phyloP scores from a whole-genome alignment of 2,329 filamentous ascomycete species.

The Beauveria pseudobassiana region DNA sequence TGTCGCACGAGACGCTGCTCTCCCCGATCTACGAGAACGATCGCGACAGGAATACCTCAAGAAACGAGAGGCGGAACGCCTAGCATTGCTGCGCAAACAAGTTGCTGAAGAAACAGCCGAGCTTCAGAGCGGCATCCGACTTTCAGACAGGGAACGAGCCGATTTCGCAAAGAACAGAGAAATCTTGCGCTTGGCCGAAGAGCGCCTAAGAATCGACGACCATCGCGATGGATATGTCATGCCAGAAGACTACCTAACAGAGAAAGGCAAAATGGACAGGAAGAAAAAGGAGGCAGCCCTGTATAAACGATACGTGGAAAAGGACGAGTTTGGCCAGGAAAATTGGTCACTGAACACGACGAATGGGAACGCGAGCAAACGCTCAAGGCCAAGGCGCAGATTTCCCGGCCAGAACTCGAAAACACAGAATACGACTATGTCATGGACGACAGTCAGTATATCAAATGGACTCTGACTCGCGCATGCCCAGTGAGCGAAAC shows the following conservation, averaged over 20 bases:
- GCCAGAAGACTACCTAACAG: conserved; percentile 91
- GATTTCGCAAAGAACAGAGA: conserved; percentile 88
- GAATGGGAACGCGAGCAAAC: conserved; percentile 93
- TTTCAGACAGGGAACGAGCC: conserved; percentile 73
- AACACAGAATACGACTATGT: conserved; percentile 89
- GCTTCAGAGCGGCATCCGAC: conserved; percentile 62
- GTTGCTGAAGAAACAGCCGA: conserved; percentile 85
- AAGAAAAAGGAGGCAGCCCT: conserved; percentile 85
- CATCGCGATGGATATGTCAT: conserved; percentile 86
- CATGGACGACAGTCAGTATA: conserved; percentile 81
- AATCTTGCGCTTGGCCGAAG: conserved; percentile 72
- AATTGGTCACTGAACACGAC: conserved; percentile 87
- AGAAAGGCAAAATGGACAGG: conserved; percentile 80
- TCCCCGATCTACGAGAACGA: conserved; percentile 72
- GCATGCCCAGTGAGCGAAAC: conserved; percentile 63
- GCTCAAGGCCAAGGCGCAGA: conserved; percentile 80
- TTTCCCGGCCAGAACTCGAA: conserved; percentile 64
- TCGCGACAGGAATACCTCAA: conserved; percentile 90
- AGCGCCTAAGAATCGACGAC: conserved; percentile 81
- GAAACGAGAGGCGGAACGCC: conserved; percentile 79
- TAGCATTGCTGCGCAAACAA: conserved; percentile 81
- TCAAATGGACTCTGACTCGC: conserved; percentile 73
- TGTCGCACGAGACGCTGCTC: conserved; percentile 58
- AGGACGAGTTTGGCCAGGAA: conserved; percentile 80
- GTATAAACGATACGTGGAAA: conserved; percentile 84